These are phyloP conservation scores for Tolypocladium amazonense DNA, from an alignment of 2,329 filamentous ascomycete genomes.

Conservation along the genomic window DNA sequence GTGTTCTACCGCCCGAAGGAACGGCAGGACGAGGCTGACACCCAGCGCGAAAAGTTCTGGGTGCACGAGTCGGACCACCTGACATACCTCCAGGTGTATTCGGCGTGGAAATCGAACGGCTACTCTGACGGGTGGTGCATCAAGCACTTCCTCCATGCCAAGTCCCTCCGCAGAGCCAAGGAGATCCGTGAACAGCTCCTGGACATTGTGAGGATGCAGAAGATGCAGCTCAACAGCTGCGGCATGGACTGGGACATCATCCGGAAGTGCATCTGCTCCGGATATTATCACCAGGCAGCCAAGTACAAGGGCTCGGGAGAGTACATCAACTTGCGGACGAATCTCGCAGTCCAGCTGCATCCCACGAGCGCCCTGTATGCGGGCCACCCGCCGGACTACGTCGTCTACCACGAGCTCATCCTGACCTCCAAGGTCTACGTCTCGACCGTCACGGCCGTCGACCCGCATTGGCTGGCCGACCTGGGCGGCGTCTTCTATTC, in stretches of 20 bases:
- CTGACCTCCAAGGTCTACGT: conserved; percentile 97
- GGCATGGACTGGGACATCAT: conserved; percentile 97
- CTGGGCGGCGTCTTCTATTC: conserved; percentile 95
- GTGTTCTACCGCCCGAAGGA: conserved; percentile 98
- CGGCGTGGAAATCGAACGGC: conserved; percentile 87
- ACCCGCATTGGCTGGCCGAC: conserved; percentile 95
- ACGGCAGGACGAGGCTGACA: conserved; percentile 90
- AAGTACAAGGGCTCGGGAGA: conserved; percentile 94
- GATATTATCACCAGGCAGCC: conserved; percentile 96
- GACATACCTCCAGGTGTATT: conserved; percentile 90
- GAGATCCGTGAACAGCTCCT: conserved; percentile 89
- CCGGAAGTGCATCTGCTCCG: conserved; percentile 91
- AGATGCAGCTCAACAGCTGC: conserved; percentile 78
- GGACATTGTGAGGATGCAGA: conserved; percentile 90
- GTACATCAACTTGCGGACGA: conserved; percentile 92
- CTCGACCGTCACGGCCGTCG: conserved; percentile 90
- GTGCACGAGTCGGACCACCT: conserved; percentile 96
- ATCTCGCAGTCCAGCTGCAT: conserved; percentile 87
- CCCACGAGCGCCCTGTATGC: conserved; percentile 91
- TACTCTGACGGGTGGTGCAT: conserved; percentile 86
- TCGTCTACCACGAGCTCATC: conserved; percentile 96
- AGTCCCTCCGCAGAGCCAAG: conserved; percentile 79
- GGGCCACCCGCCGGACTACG: conserved; percentile 91
- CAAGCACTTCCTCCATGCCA: conserved; percentile 90
- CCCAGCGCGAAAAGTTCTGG: conserved; percentile 94